Conservation (phyloP, 1,284 basidiomycete genomes). For the Boletus albobrunnescens region DNA sequence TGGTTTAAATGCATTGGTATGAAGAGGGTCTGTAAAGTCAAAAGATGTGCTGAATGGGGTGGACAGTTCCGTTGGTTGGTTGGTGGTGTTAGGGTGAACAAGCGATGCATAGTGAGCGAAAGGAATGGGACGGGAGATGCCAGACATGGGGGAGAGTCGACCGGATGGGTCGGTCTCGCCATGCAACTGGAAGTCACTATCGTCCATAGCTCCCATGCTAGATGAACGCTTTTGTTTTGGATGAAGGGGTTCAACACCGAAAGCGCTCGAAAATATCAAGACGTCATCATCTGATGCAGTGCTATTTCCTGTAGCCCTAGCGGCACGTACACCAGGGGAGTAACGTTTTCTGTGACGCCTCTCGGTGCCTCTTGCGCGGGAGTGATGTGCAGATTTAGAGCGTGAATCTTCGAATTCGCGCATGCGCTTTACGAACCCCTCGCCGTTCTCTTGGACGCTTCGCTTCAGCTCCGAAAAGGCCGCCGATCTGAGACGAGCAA, state of each 20-base stretch:
- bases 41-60: conserved; percentile 31
- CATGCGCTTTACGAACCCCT: conserved; percentile 68
- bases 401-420: conserved; percentile 60
- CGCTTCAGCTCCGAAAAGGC: conserved; percentile 63
- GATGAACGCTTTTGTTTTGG: conserved; percentile 39
- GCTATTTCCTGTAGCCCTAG: conserved; percentile 8
- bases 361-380: conserved; percentile 36
- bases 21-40: conserved; percentile 21
- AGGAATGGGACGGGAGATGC: conserved; percentile 18
- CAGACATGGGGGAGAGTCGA: conserved; percentile 25
- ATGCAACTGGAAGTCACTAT: conserved; percentile 21
- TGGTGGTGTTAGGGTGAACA: conserved; percentile 11
- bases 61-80: conserved; percentile 14
- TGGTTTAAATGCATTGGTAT: conserved; percentile 26
- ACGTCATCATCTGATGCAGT: conserved; percentile 46
- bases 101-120: conserved; percentile 13
- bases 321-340: conserved; percentile 25
- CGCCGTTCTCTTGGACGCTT: conserved; percentile 58
- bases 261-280: conserved; percentile 47
- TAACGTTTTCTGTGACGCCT: conserved; percentile 40
- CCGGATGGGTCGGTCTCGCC: conserved; percentile 13
- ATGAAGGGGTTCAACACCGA: conserved; percentile 22
- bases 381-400: conserved; percentile 37
- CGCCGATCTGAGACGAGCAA: conserved; percentile 49
- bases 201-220: conserved; percentile 42